Evolutionary conservation across 352 stramenopile genomes (phyloP), one percentile per base, ranked within the genome.

Genomic region (Phytophthora europaea): DNA sequence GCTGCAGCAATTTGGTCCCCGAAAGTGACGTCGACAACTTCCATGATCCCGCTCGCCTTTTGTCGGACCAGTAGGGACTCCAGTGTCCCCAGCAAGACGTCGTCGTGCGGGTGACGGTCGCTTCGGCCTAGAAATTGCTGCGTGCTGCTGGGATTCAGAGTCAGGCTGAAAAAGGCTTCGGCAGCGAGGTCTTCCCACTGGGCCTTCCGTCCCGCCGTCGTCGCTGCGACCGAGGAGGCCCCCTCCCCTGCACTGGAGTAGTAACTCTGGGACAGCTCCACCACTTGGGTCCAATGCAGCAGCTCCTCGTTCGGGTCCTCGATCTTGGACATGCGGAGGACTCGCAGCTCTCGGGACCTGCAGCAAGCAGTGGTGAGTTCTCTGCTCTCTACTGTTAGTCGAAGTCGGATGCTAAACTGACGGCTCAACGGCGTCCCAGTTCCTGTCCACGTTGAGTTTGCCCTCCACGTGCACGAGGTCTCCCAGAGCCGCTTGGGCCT

Each of bases 301-400:
- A 91, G n/a, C 54, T 96, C 89, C 68, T 92, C 82, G 57, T 96
- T 95, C 22, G 88, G 73, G 43, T 96, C 86, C 3, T 74, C 61
- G 2, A 94, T 51, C 26, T 77, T 81, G 31, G 63, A 70, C 34
- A 93, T 82, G 20, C 80, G 79, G 18, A 82, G 60, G 6, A 93
- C 73, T 45, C 88, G 85, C 28, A 95, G 70, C 70, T 95, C 88
- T 23, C 87, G 79, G 3, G 60, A 57, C 6, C 81, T 88, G 10
- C 51, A 38, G n/a, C 40, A 48, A 5, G 4, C 13, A 20, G 8
- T 33, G n/a, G 31, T 63, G n/a, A 62, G 20, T 4, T 22, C 22
- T 52, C 20, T 12, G 3, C 4, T 8, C 28, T 31, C 28, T 31
- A 31, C 28, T 31, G 28, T 5, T 7, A 31, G 28, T 31, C 28